Evolutionary conservation across 2,329 filamentous ascomycete genomes (phyloP).

Genomic region (Aspergillus hiratsukae): DNA sequence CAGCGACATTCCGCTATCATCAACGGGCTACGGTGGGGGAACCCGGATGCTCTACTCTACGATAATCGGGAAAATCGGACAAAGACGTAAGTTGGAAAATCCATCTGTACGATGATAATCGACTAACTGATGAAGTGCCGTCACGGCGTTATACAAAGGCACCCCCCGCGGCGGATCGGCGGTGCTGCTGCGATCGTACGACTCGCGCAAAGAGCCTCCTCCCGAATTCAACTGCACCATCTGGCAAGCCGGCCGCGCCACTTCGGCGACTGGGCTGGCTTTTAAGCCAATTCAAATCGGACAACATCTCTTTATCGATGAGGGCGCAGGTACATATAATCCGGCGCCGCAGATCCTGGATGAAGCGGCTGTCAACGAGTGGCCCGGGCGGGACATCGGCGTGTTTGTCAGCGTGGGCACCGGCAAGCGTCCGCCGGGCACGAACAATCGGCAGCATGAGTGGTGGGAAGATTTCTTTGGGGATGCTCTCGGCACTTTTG

Average conservation of each 20-base stretch:
- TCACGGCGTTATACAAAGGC: conserved; percentile 87
- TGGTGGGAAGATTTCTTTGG: conserved; percentile 89
- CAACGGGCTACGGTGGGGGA: conserved; percentile 58
- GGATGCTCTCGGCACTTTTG: conserved; percentile 73
- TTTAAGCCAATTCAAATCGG: conserved; percentile 96
- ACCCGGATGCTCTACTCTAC: conserved; percentile 82
- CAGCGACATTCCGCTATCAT: conserved; percentile 48
- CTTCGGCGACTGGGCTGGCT: conserved; percentile 80
- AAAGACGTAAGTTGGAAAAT: conserved; percentile 87
- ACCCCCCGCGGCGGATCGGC: conserved; percentile 64
- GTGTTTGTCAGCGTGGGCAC: conserved; percentile 94
- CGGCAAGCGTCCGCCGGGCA: conserved; percentile 72
- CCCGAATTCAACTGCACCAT: conserved; percentile 93
- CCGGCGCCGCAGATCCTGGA: conserved; percentile 80
- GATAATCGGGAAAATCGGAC: conserved; percentile 80
- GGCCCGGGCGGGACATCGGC: conserved; percentile 88
- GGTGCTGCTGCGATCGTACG: conserved; percentile 83
- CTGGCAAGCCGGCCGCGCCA: conserved; percentile 96
- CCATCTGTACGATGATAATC: too few relatives aligned
- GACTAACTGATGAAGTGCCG: too few relatives aligned
- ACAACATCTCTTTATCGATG: conserved; percentile 89
- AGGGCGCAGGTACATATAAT: conserved; percentile 88
- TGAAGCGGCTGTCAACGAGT: conserved; percentile 87
- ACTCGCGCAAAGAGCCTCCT: conserved; percentile 84
- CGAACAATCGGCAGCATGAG: conserved; percentile 62